Base-by-base conservation (phyloP, 2,329 filamentous ascomycete genomes). In the Monilinia laxa region DNA sequence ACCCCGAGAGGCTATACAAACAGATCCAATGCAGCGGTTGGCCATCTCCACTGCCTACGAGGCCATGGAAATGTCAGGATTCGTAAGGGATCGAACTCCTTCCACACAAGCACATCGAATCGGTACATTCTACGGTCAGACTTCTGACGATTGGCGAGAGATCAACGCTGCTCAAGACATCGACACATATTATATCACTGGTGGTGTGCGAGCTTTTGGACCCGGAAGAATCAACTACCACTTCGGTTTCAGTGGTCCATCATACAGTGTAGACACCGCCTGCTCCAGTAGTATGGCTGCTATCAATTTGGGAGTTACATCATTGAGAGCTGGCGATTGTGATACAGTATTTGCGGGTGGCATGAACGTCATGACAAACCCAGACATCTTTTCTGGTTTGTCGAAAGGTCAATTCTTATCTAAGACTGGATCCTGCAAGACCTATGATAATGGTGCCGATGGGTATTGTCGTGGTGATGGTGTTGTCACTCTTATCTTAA, bases 11-110 rank as follows among this genome's bases (percentile, higher is more conserved):
- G 90, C 91, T 47, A 84, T 86, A 60, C 89, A 93, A 75, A 92
- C 89, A 1, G 90, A 93, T 75, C 91, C 91, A 0, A 91, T 91
- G 84, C 90, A 92, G 76, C 84, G 91, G 70, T 82, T 93, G 72
- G 89, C 89, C 3, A 79, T 94, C 42, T 85, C 88, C 18, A 92
- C 90, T 3, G 90, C 90, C 0, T 93, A 92, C 72, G 90, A 93
- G 75, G 90, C 71, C 20, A 60, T 51, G 51, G 40, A 65, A 31
- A 66, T 66, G 65, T 63, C 65, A 16, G 65, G 65, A 52, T 63
- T 66, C 42, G 51, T 66, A 3, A 66, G 58, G 51, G 68, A 72
- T 53, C 60, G 70, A 45, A 72, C 70, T 38, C 70, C 70, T 25
- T 70, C 71, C n/a, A 71, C 67, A 9, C 60, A 65, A 45, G 88